These are phyloP conservation scores for Cutaneotrichosporon spelunceum DNA, from an alignment of 1,284 basidiomycete species.

Conservation along the genomic window DNA sequence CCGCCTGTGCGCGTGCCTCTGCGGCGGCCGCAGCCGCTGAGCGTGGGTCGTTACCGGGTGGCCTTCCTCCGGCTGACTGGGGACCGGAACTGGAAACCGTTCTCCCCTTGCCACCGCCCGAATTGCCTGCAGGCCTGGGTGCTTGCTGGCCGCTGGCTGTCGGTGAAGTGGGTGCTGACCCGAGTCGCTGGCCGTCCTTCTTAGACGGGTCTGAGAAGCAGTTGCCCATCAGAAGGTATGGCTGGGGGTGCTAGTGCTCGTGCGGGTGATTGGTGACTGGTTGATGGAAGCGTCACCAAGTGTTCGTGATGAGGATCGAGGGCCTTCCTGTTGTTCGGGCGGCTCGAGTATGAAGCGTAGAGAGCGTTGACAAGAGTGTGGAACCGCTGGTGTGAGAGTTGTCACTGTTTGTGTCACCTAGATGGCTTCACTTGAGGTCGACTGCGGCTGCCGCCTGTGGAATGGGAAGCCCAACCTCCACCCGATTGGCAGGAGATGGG, in stretches of 20 bases:
- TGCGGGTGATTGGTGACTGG: neutral
- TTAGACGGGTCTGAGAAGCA: slow-evolving; percentile 50
- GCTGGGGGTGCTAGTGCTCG: neutral
- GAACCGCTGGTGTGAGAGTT: neutral
- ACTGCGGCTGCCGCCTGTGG: neutral
- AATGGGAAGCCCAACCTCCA: neutral
- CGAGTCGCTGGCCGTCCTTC: slow-evolving; percentile 39
- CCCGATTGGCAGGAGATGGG: neutral
- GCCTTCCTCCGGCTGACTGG: slow-evolving; percentile 25
- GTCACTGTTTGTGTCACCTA: neutral
- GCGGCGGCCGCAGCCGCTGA: slow-evolving; percentile 45
- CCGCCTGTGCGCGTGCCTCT: slow-evolving; percentile 46
- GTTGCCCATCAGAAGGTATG: slow-evolving; percentile 42
- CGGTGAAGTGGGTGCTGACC: slow-evolving; percentile 28
- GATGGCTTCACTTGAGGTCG: neutral
- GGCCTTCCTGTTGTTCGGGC: neutral
- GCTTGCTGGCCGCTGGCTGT: neutral
- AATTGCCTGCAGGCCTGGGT: neutral
- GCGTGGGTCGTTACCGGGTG: slow-evolving; percentile 31
- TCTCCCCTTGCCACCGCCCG: neutral
- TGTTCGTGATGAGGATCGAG: neutral
- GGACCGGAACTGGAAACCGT: slow-evolving; percentile 20
- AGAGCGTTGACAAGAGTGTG: neutral
- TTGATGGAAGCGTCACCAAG: neutral
- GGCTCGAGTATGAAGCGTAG: neutral